These are phyloP conservation scores for Fusarium duplospermum DNA, from an alignment of 2,329 filamentous ascomycete genomes.

Conservation along the genomic window DNA sequence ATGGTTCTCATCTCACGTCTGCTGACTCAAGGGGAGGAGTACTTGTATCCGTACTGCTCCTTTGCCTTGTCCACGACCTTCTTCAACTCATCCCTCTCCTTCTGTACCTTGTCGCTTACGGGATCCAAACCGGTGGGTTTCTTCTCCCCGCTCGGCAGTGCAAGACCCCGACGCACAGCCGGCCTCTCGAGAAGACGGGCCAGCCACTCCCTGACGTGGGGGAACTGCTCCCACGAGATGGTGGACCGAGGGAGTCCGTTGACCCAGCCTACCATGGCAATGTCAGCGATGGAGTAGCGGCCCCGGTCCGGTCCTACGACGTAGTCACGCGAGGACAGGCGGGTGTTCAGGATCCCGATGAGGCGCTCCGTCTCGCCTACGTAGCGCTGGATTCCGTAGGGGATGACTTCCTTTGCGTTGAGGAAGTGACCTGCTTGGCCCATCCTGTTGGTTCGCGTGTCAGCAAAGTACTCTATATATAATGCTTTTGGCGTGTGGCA, in stretches of 20 bases:
- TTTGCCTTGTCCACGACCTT: constrained; percentile 54
- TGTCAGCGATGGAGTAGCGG: constrained; percentile 76
- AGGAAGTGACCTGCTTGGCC: constrained; percentile 82
- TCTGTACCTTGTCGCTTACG: constrained; percentile 32
- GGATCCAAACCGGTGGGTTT: constrained; percentile 33
- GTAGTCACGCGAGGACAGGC: constrained; percentile 65
- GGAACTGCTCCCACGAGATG: constrained; percentile 70
- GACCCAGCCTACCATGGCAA: constrained; percentile 78
- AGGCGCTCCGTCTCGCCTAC: constrained; percentile 80
- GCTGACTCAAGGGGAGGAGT: constrained; percentile 51
- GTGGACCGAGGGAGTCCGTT: constrained; percentile 55
- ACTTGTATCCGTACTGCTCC: constrained; percentile 62
- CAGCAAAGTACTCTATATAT: constrained; percentile 6
- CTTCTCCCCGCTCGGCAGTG: constrained; percentile 67
- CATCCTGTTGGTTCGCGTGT: constrained; percentile 63
- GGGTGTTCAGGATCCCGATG: constrained; percentile 77
- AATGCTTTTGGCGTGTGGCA: background rate
- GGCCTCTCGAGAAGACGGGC: constrained; percentile 74
- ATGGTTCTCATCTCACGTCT: background rate
- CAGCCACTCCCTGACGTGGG: constrained; percentile 79
- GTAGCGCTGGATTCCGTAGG: constrained; percentile 79
- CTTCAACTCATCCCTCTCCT: constrained; percentile 42
- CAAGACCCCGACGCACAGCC: constrained; percentile 77
- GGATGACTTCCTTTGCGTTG: constrained; percentile 74
- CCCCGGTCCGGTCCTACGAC: constrained; percentile 65